A percentile compares a stretch with the other conserved stretches of the same genome.
Evolutionary conservation across 805 yeast genomes (phyloP).

Genomic region (Kuraishia hungarica): DNA sequence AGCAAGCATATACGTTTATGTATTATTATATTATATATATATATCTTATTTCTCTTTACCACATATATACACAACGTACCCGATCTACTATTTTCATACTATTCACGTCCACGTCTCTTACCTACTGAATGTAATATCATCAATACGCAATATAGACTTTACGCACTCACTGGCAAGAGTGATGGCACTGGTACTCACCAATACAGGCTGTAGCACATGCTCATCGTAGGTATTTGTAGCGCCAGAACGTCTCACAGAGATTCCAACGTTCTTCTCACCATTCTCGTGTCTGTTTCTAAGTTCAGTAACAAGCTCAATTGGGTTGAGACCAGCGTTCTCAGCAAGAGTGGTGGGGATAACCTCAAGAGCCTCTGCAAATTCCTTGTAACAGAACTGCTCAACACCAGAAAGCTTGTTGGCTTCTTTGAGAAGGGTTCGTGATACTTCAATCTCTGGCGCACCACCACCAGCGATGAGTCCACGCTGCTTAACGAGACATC

Average conservation of each 20-base stretch:
- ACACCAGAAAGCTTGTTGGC: constrained; percentile 71
- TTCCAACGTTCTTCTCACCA: constrained; percentile 93
- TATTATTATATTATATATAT: background rate
- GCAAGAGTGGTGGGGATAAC: constrained; percentile 92
- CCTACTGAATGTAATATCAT: constrained; percentile 91
- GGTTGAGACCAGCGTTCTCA: constrained; percentile 90
- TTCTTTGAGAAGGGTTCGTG: constrained; percentile 66
- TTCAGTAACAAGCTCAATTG: constrained; percentile 87
- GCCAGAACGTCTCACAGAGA: constrained; percentile 88
- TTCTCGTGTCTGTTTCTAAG: constrained; percentile 83
- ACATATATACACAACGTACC: background rate
- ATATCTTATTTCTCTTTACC: background rate
- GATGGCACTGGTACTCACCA: constrained; percentile 91
- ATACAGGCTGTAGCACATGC: constrained; percentile 92
- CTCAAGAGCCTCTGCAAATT: constrained; percentile 86
- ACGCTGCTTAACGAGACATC: constrained; percentile 81
- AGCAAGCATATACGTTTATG: background rate
- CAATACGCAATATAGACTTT: constrained; percentile 91
- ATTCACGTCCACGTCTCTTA: constrained; percentile 18
- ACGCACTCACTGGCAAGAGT: constrained; percentile 95
- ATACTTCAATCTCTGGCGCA: constrained; percentile 91
- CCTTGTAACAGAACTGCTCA: constrained; percentile 85
- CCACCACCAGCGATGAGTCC: constrained; percentile 98
- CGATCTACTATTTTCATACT: background rate
- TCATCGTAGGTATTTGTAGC: constrained; percentile 87